phyloP scores from a whole-genome alignment of 2,329 filamentous ascomycete species.

The Clarireedia hainanense region DNA sequence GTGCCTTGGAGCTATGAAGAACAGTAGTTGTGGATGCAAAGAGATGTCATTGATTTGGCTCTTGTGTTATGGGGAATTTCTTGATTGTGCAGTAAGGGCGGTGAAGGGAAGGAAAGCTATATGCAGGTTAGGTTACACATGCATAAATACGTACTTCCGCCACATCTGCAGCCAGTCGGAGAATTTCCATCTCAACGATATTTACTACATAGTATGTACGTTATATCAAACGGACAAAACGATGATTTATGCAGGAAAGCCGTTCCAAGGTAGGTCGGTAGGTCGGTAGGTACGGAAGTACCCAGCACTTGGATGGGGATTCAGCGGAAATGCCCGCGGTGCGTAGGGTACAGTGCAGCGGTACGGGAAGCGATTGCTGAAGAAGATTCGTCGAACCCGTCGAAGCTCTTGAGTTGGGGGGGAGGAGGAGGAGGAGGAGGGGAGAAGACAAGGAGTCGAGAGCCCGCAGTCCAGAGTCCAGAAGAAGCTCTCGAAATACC shows the following conservation, averaged over 20 bases:
- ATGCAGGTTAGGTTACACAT: constrained; percentile 10
- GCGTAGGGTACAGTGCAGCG: too few species aligned
- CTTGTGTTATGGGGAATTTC: background rate
- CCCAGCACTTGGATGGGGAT: background rate
- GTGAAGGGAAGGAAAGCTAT: constrained; percentile 9
- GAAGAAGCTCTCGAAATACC: background rate
- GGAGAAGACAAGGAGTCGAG: background rate
- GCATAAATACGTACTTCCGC: constrained; percentile 11
- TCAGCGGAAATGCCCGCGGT: too few species aligned
- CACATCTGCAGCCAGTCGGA: constrained; percentile 11
- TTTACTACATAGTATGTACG: constrained; percentile 3
- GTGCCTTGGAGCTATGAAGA: background rate
- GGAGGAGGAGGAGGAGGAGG: background rate
- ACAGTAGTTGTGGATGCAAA: background rate
- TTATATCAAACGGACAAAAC: constrained; percentile 12
- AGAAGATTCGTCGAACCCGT: too few species aligned
- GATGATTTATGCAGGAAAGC: background rate
- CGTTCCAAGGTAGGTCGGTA: background rate
- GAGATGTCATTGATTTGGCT: constrained; percentile 10
- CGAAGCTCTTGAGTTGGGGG: background rate
- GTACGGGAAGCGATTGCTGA: too few species aligned
- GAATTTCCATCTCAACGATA: constrained; percentile 18
- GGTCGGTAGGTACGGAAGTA: background rate
- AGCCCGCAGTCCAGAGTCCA: background rate
- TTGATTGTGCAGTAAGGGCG: constrained; percentile 15